Evolutionary conservation across 2,329 filamentous ascomycete species (phyloP).

Genomic region (Cladosporium oxysporum): DNA sequence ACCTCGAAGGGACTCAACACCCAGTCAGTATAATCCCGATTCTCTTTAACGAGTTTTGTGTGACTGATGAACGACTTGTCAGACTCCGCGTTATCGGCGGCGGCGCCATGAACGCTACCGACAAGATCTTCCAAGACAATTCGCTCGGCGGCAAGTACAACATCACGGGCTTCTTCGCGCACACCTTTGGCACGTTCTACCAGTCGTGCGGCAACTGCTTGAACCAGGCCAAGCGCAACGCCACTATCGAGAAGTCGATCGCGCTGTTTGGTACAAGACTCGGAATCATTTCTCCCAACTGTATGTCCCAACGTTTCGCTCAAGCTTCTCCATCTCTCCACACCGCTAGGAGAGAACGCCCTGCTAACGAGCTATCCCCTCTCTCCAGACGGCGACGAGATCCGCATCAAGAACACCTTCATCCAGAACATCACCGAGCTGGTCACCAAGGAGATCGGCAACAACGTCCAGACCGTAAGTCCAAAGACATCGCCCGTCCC

Average conservation of each 20-base stretch:
- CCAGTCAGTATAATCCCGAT: not conserved
- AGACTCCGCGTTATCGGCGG: slow-evolving; percentile 33
- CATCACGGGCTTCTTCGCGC: slow-evolving; percentile 15
- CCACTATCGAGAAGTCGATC: slow-evolving; percentile 16
- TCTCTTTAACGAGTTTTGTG: not conserved
- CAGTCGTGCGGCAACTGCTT: slow-evolving; percentile 15
- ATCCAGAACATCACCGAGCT: slow-evolving; percentile 11
- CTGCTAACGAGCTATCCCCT: not conserved
- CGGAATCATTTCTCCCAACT: slow-evolving; percentile 9
- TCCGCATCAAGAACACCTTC: slow-evolving; percentile 12
- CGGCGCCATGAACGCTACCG: slow-evolving; percentile 31
- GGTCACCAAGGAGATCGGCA: slow-evolving; percentile 12
- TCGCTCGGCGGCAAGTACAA: slow-evolving; percentile 17
- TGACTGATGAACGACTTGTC: slow-evolving; percentile 16
- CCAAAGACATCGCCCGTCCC: not conserved
- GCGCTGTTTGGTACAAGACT: slow-evolving; percentile 1
- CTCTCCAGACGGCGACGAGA: slow-evolving; percentile 1
- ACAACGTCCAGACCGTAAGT: slow-evolving; percentile 12
- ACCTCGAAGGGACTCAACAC: slow-evolving; percentile 32
- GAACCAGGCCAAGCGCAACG: slow-evolving; percentile 15
- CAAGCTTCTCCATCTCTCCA: not conserved
- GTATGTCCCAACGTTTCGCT: not conserved
- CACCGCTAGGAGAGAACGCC: not conserved
- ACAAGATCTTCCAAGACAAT: slow-evolving; percentile 24
- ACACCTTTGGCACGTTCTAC: slow-evolving; percentile 12